A percentile compares a stretch with the other conserved stretches of the same genome.
Conservation (phyloP, 169 alveolate genomes). For the Babesia ovata region DNA sequence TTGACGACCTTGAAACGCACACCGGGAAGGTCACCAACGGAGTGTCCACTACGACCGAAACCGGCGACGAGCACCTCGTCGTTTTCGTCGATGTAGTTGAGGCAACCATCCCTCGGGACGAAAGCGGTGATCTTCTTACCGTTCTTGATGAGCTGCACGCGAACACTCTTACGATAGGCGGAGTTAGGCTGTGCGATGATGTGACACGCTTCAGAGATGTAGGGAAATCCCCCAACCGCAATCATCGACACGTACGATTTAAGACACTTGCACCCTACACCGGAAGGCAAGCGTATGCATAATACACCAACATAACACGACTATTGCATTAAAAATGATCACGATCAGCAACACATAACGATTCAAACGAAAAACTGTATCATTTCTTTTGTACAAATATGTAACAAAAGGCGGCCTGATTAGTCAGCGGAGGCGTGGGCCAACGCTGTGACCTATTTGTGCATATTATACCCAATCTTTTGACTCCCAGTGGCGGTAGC, state of each 20-base stretch:
- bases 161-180: slow-evolving; percentile 99
- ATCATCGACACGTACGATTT: no score
- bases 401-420: slow-evolving; percentile 5
- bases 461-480: slow-evolving; percentile 61
- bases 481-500: slow-evolving; percentile 56
- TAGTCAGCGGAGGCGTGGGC: slow-evolving; percentile 8
- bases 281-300: no score
- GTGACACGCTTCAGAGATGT: no score
- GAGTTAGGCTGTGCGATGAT: slow-evolving; percentile 95
- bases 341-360: background rate
- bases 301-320: no score
- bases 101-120: slow-evolving; percentile 99
- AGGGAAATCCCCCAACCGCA: no score
- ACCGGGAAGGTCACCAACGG: slow-evolving; percentile 99
- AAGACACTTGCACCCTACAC: no score
- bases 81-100: slow-evolving; percentile 98
- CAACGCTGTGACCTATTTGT: slow-evolving; percentile 43
- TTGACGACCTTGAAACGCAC: slow-evolving; percentile 99
- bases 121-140: slow-evolving; percentile 99
- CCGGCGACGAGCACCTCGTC: slow-evolving; percentile 99
- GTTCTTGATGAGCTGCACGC: slow-evolving; percentile 98
- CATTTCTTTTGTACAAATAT: background rate
- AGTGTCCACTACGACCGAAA: slow-evolving; percentile 99
- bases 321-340: background rate
- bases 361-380: background rate